phyloP scores from a whole-genome alignment of 495 filamentous ascomycete species.

The Tuber aestivum region DNA sequence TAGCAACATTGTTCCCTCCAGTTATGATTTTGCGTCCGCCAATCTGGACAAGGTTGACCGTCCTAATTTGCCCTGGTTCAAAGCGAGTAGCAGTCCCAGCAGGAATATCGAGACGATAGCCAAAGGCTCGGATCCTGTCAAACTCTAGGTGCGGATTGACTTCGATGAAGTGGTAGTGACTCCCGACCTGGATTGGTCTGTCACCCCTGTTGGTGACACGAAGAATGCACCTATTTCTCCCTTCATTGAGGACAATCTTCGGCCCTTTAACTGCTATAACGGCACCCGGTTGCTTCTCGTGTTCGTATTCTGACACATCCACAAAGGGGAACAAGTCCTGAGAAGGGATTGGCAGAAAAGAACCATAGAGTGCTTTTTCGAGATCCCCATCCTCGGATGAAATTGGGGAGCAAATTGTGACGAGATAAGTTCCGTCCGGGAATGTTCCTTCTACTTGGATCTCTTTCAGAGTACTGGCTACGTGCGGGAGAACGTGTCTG shows the following conservation, averaged over 20 bases:
- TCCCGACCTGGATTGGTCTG: constrained; percentile 71
- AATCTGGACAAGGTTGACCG: constrained; percentile 89
- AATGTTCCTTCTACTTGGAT: constrained; percentile 96
- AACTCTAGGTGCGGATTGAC: constrained; percentile 86
- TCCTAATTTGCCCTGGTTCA: constrained; percentile 89
- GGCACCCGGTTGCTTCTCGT: constrained; percentile 68
- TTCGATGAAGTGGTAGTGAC: constrained; percentile 96
- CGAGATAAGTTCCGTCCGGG: constrained; percentile 80
- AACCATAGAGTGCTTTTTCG: constrained; percentile 79
- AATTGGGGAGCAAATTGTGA: constrained; percentile 90
- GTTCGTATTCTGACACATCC: constrained; percentile 57
- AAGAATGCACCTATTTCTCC: constrained; percentile 64
- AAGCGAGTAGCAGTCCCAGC: constrained; percentile 92
- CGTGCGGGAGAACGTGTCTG: constrained; percentile 82
- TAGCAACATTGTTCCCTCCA: constrained; percentile 76
- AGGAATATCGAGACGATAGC: constrained; percentile 80
- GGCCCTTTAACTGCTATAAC: constrained; percentile 64
- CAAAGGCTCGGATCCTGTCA: constrained; percentile 77
- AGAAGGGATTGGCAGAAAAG: constrained; percentile 79
- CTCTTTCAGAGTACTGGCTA: constrained; percentile 67
- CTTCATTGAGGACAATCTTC: constrained; percentile 64
- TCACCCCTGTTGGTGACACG: constrained; percentile 83
- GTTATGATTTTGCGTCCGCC: constrained; percentile 72
- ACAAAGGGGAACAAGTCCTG: constrained; percentile 44
- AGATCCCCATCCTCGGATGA: constrained; percentile 81